These are phyloP conservation scores for Fraxinus greggii DNA, from an alignment of 305 asterid genomes.

Conservation along the genomic window DNA sequence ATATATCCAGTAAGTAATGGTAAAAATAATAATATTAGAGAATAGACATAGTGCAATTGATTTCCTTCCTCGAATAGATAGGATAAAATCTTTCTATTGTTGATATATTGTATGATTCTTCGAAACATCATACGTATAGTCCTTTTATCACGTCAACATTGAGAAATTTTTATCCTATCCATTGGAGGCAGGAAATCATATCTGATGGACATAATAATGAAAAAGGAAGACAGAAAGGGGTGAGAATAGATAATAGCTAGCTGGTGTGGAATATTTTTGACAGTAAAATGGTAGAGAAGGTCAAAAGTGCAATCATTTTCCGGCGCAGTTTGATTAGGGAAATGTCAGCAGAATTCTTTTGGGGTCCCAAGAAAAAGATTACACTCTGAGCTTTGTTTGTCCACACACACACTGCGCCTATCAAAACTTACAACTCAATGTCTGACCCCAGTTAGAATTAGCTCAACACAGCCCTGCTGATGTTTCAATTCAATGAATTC, in stretches of 20 bases:
- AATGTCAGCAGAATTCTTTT: conserved; percentile 30
- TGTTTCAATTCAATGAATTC: not conserved
- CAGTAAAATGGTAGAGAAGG: conserved; percentile 40
- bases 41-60: not conserved
- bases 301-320: conserved; percentile 78
- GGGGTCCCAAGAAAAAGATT: conserved; percentile 23
- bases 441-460: not conserved
- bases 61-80: too few species aligned
- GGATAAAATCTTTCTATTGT: too few species aligned
- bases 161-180: too few species aligned
- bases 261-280: conserved; percentile 30
- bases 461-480: not conserved
- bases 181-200: too few species aligned
- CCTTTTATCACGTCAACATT: too few species aligned
- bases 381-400: conserved; percentile 1
- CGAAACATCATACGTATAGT: too few species aligned
- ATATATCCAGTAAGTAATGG: not conserved
- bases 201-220: not conserved
- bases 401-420: not conserved
- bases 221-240: conserved; percentile 24
- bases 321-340: conserved; percentile 59
- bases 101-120: too few species aligned
- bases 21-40: not conserved
- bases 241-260: conserved; percentile 3
- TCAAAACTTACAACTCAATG: not conserved